phyloP scores from a whole-genome alignment of 768 basidiomycete genomes.

The Gautieria morchelliformis region DNA sequence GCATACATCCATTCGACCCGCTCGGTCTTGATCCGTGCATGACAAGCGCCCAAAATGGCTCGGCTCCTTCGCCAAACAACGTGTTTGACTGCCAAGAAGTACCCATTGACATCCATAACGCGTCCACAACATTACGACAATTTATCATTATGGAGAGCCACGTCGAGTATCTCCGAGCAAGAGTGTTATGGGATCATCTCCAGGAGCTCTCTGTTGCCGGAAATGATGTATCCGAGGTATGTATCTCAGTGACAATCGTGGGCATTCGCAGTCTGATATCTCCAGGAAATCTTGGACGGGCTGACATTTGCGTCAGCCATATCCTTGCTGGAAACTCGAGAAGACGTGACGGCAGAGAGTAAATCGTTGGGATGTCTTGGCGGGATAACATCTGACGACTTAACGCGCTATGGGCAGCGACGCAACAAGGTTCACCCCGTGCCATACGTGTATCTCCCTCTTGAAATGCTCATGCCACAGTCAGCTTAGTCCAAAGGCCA shows the following conservation, averaged over 20 bases:
- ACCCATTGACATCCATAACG: too few relatives aligned
- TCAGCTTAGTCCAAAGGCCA: not conserved
- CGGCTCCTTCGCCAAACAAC: too few relatives aligned
- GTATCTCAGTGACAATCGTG: not conserved
- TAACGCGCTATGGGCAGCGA: not conserved
- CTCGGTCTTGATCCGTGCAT: too few relatives aligned
- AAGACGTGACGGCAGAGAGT: not conserved
- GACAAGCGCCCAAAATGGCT: too few relatives aligned
- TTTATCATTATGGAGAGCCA: not conserved
- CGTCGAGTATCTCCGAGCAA: not conserved
- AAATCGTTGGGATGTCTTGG: not conserved
- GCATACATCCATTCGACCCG: too few relatives aligned
- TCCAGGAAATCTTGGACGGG: not conserved
- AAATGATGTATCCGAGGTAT: not conserved
- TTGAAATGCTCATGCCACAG: not conserved
- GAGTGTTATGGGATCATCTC: slow-evolving; percentile 1
- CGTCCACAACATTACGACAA: too few relatives aligned
- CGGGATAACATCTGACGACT: not conserved
- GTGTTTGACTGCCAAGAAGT: too few relatives aligned
- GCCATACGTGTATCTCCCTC: not conserved
- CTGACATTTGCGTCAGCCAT: not conserved
- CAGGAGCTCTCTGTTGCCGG: not conserved
- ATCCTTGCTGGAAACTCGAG: not conserved
- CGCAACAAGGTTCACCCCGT: not conserved
- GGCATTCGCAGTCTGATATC: not conserved